Evolutionary conservation across 1,284 basidiomycete genomes (phyloP).

Genomic region (Coniferiporia sulphurascens): DNA sequence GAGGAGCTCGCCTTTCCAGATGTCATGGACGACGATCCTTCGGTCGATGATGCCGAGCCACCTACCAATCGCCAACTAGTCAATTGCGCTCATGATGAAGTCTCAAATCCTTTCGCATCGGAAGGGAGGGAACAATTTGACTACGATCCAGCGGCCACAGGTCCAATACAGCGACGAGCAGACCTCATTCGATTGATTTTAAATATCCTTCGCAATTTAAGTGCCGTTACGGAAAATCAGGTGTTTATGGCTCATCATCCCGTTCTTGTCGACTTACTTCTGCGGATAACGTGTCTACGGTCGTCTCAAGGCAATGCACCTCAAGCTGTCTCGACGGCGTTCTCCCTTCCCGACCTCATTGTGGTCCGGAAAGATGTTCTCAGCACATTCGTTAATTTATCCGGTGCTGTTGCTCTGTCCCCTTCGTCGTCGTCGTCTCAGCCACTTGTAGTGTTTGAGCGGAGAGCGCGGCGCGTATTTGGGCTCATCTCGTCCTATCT

Average conservation of each 20-base stretch:
- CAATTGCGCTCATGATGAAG: constrained; percentile 51
- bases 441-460: constrained; percentile 39
- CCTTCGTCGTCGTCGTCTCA: constrained; percentile 33
- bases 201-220: constrained; percentile 86
- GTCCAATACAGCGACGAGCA: constrained; percentile 57
- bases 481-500: constrained; percentile 74
- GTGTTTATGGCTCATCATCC: constrained; percentile 63
- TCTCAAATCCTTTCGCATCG: constrained; percentile 52
- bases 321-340: constrained; percentile 45
- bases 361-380: constrained; percentile 76
- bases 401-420: constrained; percentile 46
- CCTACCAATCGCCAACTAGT: constrained; percentile 64
- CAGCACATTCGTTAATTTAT: constrained; percentile 67
- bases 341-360: constrained; percentile 71
- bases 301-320: constrained; percentile 35
- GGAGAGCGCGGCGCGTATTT: constrained; percentile 44
- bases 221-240: constrained; percentile 69
- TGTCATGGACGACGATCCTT: constrained; percentile 33
- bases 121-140: constrained; percentile 44
- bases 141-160: constrained; percentile 38
- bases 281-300: constrained; percentile 56
- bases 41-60: constrained; percentile 34
- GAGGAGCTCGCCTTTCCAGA: constrained; percentile 72
- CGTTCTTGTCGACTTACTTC: constrained; percentile 60
- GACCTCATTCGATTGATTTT: constrained; percentile 68